A percentile compares a stretch with the other conserved stretches of the same genome.
These are phyloP conservation scores for Pistacia vera DNA, from an alignment of 345 rosid species.

Conservation along the genomic window DNA sequence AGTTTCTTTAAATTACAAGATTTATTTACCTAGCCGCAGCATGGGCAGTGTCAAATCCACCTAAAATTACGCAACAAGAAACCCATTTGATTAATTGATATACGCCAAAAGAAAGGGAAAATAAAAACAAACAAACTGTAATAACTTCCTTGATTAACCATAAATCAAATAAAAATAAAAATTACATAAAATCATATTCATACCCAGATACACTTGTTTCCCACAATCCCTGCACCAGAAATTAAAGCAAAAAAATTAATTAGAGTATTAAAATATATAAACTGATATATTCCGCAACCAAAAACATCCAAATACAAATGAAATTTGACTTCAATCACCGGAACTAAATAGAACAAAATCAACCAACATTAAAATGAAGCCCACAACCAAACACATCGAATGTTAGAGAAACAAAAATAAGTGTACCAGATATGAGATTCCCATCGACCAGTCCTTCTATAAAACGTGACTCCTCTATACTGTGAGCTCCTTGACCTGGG, in stretches of 20 bases:
- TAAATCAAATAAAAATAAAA: slow-evolving; percentile 7
- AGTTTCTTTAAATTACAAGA: neutral
- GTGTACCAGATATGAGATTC: slow-evolving; percentile 93
- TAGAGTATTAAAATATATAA: neutral
- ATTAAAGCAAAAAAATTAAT: slow-evolving; percentile 7
- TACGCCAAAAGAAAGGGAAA: slow-evolving; percentile 4
- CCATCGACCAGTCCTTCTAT: slow-evolving; percentile 95
- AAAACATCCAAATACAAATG: neutral
- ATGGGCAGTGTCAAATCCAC: slow-evolving; percentile 98
- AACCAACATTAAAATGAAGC: neutral
- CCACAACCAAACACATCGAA: neutral
- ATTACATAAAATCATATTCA: slow-evolving; percentile 25
- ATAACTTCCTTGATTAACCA: neutral
- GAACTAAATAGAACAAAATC: neutral
- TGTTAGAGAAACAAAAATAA: neutral
- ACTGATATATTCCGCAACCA: neutral
- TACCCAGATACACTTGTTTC: slow-evolving; percentile 95
- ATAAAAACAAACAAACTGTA: neutral
- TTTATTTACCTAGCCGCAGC: slow-evolving; percentile 86
- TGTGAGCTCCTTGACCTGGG: slow-evolving; percentile 98
- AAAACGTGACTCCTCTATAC: slow-evolving; percentile 94
- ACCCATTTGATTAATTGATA: neutral
- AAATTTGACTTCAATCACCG: neutral
- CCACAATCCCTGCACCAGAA: slow-evolving; percentile 84
- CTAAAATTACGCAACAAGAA: slow-evolving; percentile 40